Conservation (phyloP, 768 basidiomycete species). For the Porphyrellus cyaneotinctus region DNA sequence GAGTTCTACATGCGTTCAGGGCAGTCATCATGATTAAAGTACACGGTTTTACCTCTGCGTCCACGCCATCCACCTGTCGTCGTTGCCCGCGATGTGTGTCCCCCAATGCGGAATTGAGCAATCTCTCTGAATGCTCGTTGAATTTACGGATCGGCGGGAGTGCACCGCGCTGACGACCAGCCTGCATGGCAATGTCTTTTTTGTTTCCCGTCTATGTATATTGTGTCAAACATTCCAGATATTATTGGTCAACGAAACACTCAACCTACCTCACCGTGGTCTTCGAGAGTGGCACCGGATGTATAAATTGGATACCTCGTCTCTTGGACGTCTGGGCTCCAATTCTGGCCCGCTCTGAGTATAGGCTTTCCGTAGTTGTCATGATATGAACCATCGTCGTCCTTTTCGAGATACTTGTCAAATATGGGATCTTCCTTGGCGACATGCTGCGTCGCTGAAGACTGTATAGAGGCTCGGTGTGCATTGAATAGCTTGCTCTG, state of each 20-base stretch:
- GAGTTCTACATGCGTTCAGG: conserved; percentile 21
- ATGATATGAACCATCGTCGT: conserved; percentile 75
- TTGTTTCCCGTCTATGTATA: conserved; percentile 74
- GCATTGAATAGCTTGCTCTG: conserved; percentile 94
- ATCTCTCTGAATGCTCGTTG: conserved; percentile 92
- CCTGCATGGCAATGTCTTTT: conserved; percentile 92
- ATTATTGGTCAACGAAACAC: background rate
- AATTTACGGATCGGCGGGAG: conserved; percentile 94
- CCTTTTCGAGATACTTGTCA: conserved; percentile 93
- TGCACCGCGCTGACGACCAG: conserved; percentile 82
- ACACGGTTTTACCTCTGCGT: conserved; percentile 39
- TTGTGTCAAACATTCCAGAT: background rate
- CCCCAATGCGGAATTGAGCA: conserved; percentile 81
- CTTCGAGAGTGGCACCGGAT: conserved; percentile 83
- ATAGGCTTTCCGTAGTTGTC: background rate
- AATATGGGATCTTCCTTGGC: conserved; percentile 91
- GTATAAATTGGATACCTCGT: conserved; percentile 69
- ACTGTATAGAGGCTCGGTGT: conserved; percentile 89
- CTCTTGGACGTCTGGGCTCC: conserved; percentile 68
- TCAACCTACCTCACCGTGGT: conserved; percentile 74
- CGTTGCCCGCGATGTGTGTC: conserved; percentile 57
- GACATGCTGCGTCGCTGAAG: conserved; percentile 78
- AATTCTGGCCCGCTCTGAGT: conserved; percentile 49
- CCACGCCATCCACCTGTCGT: conserved; percentile 42
- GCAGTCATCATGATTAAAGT: background rate